phyloP scores from a whole-genome alignment of 495 filamentous ascomycete species.

The Xylaria cubensis region DNA sequence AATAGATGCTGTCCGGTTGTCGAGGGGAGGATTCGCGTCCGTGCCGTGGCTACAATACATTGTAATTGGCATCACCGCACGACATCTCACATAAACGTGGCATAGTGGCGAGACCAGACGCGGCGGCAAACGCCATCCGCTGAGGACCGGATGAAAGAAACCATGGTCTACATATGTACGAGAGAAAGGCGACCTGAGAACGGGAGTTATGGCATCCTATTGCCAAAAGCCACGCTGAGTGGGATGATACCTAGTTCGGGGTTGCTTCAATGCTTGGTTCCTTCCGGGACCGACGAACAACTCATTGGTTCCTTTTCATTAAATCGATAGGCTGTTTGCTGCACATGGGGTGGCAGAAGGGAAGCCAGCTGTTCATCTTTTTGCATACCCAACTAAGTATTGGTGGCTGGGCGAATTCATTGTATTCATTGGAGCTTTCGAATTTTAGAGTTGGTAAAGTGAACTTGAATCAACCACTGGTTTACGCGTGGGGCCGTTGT shows the following conservation, averaged over 20 bases:
- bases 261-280: too few species aligned
- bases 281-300: not conserved
- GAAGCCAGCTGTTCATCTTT: not conserved
- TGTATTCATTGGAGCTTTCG: not conserved
- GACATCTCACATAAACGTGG: not conserved
- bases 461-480: not conserved
- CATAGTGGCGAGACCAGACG: constrained; percentile 1
- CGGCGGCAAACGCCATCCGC: not conserved
- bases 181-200: not conserved
- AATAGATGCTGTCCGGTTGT: not conserved
- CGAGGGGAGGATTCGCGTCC: not conserved
- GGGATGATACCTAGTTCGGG: too few species aligned
- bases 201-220: not conserved
- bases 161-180: not conserved
- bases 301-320: not conserved
- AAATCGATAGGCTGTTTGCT: not conserved
- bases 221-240: not conserved
- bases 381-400: not conserved
- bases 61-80: not conserved
- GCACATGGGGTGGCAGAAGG: not conserved
- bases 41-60: not conserved
- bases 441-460: not conserved
- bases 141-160: not conserved
- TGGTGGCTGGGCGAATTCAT: not conserved
- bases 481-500: not conserved